Base-by-base conservation (phyloP, 805 yeast genomes). In the Kluyveromyces aestuarii region DNA sequence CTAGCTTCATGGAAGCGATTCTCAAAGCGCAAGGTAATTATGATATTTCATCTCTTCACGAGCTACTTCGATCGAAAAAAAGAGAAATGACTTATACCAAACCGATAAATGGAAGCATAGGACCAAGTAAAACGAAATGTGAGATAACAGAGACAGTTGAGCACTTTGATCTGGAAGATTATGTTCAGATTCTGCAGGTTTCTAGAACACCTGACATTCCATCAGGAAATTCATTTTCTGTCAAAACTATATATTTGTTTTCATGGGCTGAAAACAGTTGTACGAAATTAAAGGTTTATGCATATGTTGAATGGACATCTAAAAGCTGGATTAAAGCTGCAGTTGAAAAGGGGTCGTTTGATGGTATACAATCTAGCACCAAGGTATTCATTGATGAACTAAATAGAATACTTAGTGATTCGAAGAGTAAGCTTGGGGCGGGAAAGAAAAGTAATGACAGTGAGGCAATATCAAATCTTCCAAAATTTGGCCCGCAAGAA, bases 161-260 rank as follows among this genome's bases (percentile, higher is more conserved):
- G 30, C 70, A 74, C 40, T 69, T 60, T 48, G 81, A 84, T 56
- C 70, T 76, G 17, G 70, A 74, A 7, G 67, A 70, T 25, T 67
- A 62, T 49, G 70, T 80, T 19, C 69, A 72, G 30, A 77, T 81
- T 2, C 71, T 74, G 2, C 86, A 82, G 54, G 62, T 71, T 1
- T 80, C 89, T 0, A 75, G 73, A 44, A 82, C 88, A 0, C 95
- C 93, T 0, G 93, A 85, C 67, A 87, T 85, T n/a, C 95, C 95
- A 0, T 80, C 85, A 35, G 93, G 95, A 8, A 75, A 72, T 53
- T 71, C 84, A 0, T 86, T 86, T 55, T 72, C 74, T 43, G 84
- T 83, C 2, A 71, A 73, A 47, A 82, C 93, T 1, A 70, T 72
- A 27, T 72, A 76, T 36, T 74, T 73, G 55, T 64, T 84, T 7